Evolutionary conservation across 2,329 filamentous ascomycete species (phyloP), one percentile per base, ranked within the genome.

Genomic region (Sporothrix humicola): DNA sequence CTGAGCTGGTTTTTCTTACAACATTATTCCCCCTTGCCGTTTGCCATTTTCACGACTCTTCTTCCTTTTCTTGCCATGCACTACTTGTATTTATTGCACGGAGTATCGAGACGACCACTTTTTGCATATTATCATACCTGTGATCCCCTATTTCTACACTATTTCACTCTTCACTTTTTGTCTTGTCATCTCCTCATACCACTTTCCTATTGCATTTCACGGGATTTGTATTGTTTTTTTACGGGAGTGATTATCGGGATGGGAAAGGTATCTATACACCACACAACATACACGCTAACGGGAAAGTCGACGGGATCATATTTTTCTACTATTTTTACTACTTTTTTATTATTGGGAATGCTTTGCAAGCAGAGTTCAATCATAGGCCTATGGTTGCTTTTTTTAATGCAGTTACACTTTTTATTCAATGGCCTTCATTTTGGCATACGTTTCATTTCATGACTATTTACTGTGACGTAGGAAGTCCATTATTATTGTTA

Each of bases 101-200:
- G 72, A 59, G 65, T 73, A 73, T 37, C 44, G 65, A 69, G 58
- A 31, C 48, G 61, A 72, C 63, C 37, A 58, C 65, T 23, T 54
- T 58, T 61, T 69, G 23, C n/a, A 13, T 69, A 12, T 66, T n/a
- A 46, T 66, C 31, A 37, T 37, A 37, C 31, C 31, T 37, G 1
- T 37, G 4, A 37, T 37, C 31, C 31, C 31, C 7, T 37, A 12
- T 42, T 68, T 26, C n/a, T 58, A 20, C 17, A 37, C 31, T 37
- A 37, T 37, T 37, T 37, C 37, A n/a, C 61, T 58, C 12, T 58
- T 12, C 13, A 12, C 37, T 66, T 26, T 56, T 56, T 56, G n/a
- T 37, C 26, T 8, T 17, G 7, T 42, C 37, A 69, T 15, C 26
- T 48, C 13, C 44, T 73, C 48, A 48, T 50, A 17, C 52, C 44